Percentiles rank a stretch among this genome's conserved stretches.
These are phyloP conservation scores for Cryptosporidium sp. DNA, from an alignment of 169 alveolate genomes.

Conservation along the genomic window DNA sequence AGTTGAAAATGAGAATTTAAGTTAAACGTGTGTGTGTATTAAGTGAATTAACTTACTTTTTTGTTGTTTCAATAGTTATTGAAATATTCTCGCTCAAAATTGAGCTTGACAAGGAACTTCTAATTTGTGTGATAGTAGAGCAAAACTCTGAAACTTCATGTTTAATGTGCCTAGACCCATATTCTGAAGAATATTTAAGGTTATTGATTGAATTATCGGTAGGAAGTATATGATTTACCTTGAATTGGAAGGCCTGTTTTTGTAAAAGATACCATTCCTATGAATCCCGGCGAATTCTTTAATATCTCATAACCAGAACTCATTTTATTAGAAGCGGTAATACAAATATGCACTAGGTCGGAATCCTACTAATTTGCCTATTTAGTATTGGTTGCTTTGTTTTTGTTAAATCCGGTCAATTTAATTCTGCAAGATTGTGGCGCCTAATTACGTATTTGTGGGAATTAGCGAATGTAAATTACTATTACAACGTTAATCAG, in stretches of 20 bases:
- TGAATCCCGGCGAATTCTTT: constrained; percentile 25
- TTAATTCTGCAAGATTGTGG: neutral
- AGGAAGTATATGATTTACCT: neutral
- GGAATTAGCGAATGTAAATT: neutral
- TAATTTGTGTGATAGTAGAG: constrained; percentile 43
- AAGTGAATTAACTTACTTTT: constrained; percentile 17
- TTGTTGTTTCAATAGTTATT: constrained; percentile 52
- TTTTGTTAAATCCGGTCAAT: neutral
- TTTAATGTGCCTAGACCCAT: constrained; percentile 20
- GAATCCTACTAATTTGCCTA: neutral
- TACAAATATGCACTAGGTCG: neutral
- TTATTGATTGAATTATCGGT: neutral
- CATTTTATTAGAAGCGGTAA: neutral
- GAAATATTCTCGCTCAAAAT: constrained; percentile 24
- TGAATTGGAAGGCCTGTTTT: constrained; percentile 58
- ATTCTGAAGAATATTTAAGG: constrained; percentile 15
- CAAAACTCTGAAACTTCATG: constrained; percentile 37
- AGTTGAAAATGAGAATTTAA: neutral
- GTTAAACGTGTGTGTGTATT: neutral
- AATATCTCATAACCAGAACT: neutral
- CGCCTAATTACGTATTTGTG: neutral
- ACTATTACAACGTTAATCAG: too few species aligned
- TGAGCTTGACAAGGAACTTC: constrained; percentile 61
- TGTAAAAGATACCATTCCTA: constrained; percentile 68
- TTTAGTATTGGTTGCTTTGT: too few species aligned